Percentiles rank a stretch among this genome's conserved stretches.
These are phyloP conservation scores for Arthrobotrys pseudoclavata DNA, from an alignment of 2,329 filamentous ascomycete species.

Conservation along the genomic window DNA sequence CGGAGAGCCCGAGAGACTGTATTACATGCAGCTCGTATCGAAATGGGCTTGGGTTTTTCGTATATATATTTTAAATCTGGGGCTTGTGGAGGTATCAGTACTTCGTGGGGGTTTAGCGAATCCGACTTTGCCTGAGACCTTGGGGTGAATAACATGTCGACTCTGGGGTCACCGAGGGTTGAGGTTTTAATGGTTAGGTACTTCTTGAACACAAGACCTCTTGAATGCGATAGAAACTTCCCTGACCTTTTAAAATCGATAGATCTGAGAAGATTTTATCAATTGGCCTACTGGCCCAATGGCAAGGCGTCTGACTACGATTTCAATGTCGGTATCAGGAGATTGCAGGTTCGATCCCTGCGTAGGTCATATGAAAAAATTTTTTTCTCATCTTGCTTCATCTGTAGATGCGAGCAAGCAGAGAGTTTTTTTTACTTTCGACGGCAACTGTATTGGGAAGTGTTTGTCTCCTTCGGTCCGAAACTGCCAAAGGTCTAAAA, in stretches of 20 bases:
- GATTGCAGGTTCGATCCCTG: constrained; percentile 25
- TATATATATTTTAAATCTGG: constrained; percentile 4
- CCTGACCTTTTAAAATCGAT: too few species aligned
- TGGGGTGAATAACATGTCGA: background rate
- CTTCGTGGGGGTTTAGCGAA: constrained; percentile 13
- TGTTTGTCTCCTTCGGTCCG: background rate
- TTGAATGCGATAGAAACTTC: too few species aligned
- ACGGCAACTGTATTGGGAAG: background rate
- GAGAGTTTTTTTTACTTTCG: background rate
- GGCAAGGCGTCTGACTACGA: constrained; percentile 21
- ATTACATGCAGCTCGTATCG: constrained; percentile 19
- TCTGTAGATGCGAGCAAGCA: too few species aligned
- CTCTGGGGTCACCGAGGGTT: too few species aligned
- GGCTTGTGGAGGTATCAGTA: constrained; percentile 3
- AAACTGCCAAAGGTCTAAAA: background rate
- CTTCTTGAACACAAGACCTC: too few species aligned
- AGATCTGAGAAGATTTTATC: too few species aligned
- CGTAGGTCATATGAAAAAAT: too few species aligned
- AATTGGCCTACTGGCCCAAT: constrained; percentile 16
- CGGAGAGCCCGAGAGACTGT: background rate
- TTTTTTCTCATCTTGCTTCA: too few species aligned
- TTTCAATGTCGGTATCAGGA: constrained; percentile 18
- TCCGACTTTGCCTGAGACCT: background rate
- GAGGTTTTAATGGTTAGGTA: too few species aligned
- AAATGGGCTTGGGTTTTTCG: background rate